Evolutionary conservation across 306 rosid species (phyloP).

Genomic region (Senna siamea): DNA sequence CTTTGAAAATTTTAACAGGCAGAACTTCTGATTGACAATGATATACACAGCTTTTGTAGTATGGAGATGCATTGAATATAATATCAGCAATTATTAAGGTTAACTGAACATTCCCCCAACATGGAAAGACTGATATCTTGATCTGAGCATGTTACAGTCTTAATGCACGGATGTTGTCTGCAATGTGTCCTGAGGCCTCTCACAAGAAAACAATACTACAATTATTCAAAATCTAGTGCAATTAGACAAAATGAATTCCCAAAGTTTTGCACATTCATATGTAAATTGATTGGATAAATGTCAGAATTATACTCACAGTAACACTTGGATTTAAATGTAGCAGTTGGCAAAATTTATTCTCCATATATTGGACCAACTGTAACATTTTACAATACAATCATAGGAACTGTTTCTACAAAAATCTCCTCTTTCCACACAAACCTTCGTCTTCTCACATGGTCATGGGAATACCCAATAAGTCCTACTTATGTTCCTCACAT

Average conservation of each 20-base stretch:
- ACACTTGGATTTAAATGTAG: too few relatives aligned
- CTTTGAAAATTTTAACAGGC: too few relatives aligned
- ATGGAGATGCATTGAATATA: neutral
- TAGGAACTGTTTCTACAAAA: neutral
- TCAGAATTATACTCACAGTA: too few relatives aligned
- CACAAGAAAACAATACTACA: neutral
- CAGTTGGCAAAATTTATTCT: too few relatives aligned
- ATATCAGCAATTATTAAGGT: neutral
- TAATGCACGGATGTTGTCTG: neutral
- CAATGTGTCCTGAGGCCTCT: neutral
- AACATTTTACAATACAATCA: neutral
- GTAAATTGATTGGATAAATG: neutral
- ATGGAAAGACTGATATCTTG: neutral
- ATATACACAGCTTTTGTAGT: neutral
- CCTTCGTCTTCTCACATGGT: conserved; percentile 52
- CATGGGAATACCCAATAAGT: conserved; percentile 56
- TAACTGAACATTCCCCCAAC: neutral
- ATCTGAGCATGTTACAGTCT: neutral
- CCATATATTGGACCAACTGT: neutral
- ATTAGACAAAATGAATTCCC: conserved; percentile 5
- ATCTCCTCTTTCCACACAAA: conserved; percentile 33
- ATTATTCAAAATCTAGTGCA: neutral
- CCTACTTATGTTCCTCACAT: conserved; percentile 63
- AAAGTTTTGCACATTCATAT: neutral
- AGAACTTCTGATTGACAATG: too few relatives aligned